These are phyloP conservation scores for Salix udensis DNA, from an alignment of 345 rosid species.

Conservation along the genomic window DNA sequence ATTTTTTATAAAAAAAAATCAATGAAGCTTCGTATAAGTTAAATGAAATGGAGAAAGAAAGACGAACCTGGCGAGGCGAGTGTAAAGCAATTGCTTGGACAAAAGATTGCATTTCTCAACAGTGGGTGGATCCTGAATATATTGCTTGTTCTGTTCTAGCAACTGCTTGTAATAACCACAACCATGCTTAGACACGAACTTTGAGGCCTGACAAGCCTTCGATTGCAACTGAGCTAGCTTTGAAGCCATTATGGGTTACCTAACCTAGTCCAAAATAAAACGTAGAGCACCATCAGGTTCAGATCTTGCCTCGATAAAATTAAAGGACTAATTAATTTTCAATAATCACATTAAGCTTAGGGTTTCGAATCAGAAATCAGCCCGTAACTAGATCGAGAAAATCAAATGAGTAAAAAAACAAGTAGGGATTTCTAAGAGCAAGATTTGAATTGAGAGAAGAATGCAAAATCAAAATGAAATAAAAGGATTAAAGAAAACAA, in stretches of 20 bases:
- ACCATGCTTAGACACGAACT: slow-evolving; percentile 51
- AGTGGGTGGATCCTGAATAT: slow-evolving; percentile 56
- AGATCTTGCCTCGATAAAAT: not conserved
- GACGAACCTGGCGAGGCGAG: slow-evolving; percentile 66
- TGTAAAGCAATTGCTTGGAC: slow-evolving; percentile 61
- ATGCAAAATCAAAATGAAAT: not conserved
- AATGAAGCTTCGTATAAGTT: not conserved
- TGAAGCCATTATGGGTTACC: slow-evolving; percentile 40
- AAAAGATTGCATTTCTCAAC: slow-evolving; percentile 56
- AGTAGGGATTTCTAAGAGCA: no score
- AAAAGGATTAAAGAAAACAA: not conserved
- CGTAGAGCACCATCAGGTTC: not conserved
- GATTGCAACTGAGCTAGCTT: slow-evolving; percentile 57
- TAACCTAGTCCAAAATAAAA: not conserved
- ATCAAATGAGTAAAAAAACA: no score
- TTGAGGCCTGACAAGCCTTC: slow-evolving; percentile 54
- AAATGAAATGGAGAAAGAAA: not conserved
- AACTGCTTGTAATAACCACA: slow-evolving; percentile 49
- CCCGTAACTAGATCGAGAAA: no score
- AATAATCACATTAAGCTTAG: not conserved
- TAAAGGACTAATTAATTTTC: not conserved
- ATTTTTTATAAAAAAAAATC: not conserved
- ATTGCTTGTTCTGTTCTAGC: slow-evolving; percentile 65
- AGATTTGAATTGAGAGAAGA: no score
- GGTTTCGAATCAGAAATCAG: no score